Percentiles rank a stretch among this genome's conserved stretches.
phyloP scores from a whole-genome alignment of 23 red algal species.

The Agarophyton chilense region DNA sequence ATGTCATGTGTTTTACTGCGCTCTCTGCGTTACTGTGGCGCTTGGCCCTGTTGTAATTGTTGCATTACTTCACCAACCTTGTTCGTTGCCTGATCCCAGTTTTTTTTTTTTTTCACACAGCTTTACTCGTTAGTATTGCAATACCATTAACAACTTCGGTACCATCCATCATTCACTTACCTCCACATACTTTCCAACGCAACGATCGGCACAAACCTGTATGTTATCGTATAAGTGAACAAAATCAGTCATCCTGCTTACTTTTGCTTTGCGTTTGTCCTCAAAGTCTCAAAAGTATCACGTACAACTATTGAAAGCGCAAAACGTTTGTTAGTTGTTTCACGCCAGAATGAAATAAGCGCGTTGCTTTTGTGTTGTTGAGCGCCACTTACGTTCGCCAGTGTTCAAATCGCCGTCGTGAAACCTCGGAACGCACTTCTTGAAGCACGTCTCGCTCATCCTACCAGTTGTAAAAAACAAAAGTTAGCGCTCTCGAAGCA shows the following conservation, averaged over 20 bases:
- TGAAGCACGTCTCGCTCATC: slow-evolving; percentile 86
- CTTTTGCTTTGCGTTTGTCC: too few species aligned
- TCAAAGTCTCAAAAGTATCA: too few species aligned
- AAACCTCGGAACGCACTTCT: slow-evolving; percentile 85
- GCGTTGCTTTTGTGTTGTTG: neutral
- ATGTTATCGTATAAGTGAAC: neutral
- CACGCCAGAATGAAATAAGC: neutral
- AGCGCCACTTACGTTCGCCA: slow-evolving; percentile 56
- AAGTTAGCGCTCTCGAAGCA: neutral
- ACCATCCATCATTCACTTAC: slow-evolving; percentile 35
- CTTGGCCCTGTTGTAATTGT: slow-evolving; percentile 50
- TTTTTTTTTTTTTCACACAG: neutral
- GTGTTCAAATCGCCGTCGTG: slow-evolving; percentile 85
- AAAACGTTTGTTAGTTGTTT: neutral
- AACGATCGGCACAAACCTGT: slow-evolving; percentile 83
- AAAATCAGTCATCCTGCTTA: too few species aligned
- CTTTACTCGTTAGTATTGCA: neutral
- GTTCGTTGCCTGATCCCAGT: slow-evolving; percentile 49
- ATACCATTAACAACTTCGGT: neutral
- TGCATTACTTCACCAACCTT: slow-evolving; percentile 75
- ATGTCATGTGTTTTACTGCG: too few species aligned
- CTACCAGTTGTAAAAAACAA: neutral
- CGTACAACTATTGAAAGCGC: neutral
- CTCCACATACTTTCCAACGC: slow-evolving; percentile 85
- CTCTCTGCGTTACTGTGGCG: neutral